These are phyloP conservation scores for Brettanomyces custersianus DNA, from an alignment of 805 yeast genomes.

Conservation along the genomic window DNA sequence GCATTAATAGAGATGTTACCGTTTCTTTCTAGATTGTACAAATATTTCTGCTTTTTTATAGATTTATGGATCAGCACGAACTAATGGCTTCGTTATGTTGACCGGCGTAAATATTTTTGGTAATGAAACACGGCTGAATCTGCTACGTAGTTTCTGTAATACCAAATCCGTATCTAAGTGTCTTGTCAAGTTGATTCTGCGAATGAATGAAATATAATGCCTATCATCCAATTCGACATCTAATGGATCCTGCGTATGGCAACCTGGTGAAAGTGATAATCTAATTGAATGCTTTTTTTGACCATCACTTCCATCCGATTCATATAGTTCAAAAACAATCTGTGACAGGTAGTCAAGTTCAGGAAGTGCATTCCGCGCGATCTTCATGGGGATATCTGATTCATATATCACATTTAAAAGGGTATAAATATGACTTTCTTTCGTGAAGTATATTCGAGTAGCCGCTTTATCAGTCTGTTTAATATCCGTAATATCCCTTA, in stretches of 20 bases:
- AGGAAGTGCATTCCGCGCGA: conserved; percentile 90
- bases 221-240: conserved; percentile 94
- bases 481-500: conserved; percentile 73
- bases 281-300: conserved; percentile 84
- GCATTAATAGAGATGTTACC: too few relatives aligned
- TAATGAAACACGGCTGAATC: conserved; percentile 78
- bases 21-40: background rate
- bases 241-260: conserved; percentile 95
- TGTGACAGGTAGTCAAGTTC: conserved; percentile 94
- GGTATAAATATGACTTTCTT: conserved; percentile 95
- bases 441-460: conserved; percentile 85
- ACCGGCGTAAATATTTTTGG: conserved; percentile 91
- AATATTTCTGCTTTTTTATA: background rate
- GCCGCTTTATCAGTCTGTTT: conserved; percentile 74
- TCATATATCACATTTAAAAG: conserved; percentile 84
- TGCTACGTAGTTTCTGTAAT: conserved; percentile 65
- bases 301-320: conserved; percentile 60
- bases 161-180: conserved; percentile 90
- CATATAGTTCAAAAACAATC: conserved; percentile 88
- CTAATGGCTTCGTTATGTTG: conserved; percentile 55
- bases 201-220: conserved; percentile 94
- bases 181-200: conserved; percentile 80
- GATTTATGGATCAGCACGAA: conserved; percentile 11
- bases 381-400: conserved; percentile 88
- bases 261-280: conserved; percentile 91